Evolutionary conservation across 2,329 filamentous ascomycete genomes (phyloP), one percentile per base, ranked within the genome.

Genomic region (Coleophoma cylindrospora): DNA sequence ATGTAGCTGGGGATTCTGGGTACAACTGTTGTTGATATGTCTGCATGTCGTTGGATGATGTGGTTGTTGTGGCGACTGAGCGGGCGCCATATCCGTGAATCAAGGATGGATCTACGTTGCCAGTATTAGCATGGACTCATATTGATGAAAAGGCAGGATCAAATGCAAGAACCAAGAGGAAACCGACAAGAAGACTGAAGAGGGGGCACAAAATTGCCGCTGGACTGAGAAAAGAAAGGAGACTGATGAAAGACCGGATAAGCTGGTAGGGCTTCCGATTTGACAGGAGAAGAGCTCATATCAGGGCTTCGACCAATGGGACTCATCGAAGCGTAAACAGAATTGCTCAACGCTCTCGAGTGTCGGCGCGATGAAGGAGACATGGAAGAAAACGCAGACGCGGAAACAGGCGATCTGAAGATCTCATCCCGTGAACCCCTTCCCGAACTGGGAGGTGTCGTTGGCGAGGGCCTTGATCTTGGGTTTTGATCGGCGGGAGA

Each of bases 211-310:
- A 77, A 77, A 66, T 72, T 74, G 54, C 74, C 74, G 63, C 72
- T 77, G 55, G 71, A 75, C 61, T 75, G 75, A 71, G 69, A 71
- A 70, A 77, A 77, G 65, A 75, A 76, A 71, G 68, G 66, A 69
- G 72, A 68, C 45, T 59, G 58, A 53, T 61, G 58, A 56, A 57
- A 61, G 43, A 43, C 53, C 32, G 55, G 32, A 52, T 56, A 55
- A 37, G 54, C 54, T 40, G 51, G 46, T 38, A 52, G 53, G 41
- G 52, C 43, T 34, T 60, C 57, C 22, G 58, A 52, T 40, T 45
- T 45, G 22, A 52, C 33, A 46, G 59, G 54, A 50, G 57, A 58
- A 33, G 49, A 51, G 51, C 53, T 54, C 34, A 51, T 51, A 43
- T 56, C 57, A 49, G 54, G 55, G 55, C 51, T 41, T 49, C 56